These are phyloP conservation scores for Cryptosporidium canis DNA, from an alignment of 169 alveolate species.

Conservation along the genomic window DNA sequence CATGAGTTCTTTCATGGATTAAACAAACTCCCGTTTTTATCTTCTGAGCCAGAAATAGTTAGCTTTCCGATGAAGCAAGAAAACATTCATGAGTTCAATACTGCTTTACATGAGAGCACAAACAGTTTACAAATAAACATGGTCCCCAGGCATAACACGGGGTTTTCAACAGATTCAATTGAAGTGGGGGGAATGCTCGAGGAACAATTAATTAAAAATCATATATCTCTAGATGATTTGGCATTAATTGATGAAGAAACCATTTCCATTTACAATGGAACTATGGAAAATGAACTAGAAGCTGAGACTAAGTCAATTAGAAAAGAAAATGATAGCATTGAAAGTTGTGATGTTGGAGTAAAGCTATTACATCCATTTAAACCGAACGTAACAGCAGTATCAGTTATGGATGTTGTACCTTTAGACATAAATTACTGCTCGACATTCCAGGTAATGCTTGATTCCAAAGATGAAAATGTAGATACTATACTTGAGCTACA, in stretches of 20 bases:
- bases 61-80: slow-evolving; percentile 35
- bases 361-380: slow-evolving; percentile 41
- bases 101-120: slow-evolving; percentile 1
- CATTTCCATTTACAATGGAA: not conserved
- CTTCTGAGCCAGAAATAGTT: slow-evolving; percentile 43
- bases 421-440: not conserved
- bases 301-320: not conserved
- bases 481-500: slow-evolving; percentile 24
- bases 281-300: not conserved
- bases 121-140: not conserved
- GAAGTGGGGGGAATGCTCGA: not conserved
- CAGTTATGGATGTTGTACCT: slow-evolving; percentile 38
- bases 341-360: not conserved
- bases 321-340: not conserved
- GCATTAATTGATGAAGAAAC: slow-evolving; percentile 27
- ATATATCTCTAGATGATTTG: slow-evolving; percentile 16
- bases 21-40: slow-evolving; percentile 28
- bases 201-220: not conserved
- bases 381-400: slow-evolving; percentile 18
- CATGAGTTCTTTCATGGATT: slow-evolving; percentile 54
- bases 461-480: not conserved
- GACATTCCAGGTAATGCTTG: slow-evolving; percentile 44
- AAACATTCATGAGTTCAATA: slow-evolving; percentile 19
- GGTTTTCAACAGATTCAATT: slow-evolving; percentile 1
- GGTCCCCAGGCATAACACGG: slow-evolving; percentile 32